Conservation (phyloP, 2,329 filamentous ascomycete genomes). For the Mollisia scopiformis region DNA sequence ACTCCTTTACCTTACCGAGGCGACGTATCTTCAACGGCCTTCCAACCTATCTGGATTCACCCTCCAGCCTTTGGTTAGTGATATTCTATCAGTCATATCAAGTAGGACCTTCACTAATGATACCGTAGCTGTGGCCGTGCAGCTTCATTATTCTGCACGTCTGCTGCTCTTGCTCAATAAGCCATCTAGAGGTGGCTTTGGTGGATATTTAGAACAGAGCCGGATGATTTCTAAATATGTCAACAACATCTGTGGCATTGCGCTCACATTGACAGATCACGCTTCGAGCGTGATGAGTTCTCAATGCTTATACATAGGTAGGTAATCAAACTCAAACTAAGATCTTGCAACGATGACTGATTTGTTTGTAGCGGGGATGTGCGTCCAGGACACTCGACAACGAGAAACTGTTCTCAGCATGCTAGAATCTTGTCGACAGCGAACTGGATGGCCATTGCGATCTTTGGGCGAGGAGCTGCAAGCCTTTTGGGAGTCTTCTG, state of each 20-base stretch:
- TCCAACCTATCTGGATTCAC: constrained; percentile 54
- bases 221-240: constrained; percentile 49
- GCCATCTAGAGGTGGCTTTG: constrained; percentile 51
- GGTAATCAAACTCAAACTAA: neutral
- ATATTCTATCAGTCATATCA: no score
- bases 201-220: constrained; percentile 49
- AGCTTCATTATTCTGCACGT: constrained; percentile 54
- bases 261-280: constrained; percentile 45
- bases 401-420: constrained; percentile 41
- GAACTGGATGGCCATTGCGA: constrained; percentile 45
- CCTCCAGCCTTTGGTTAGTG: constrained; percentile 49
- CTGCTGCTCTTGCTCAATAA: constrained; percentile 56
- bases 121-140: constrained; percentile 51
- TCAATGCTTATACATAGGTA: constrained; percentile 45
- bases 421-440: constrained; percentile 40
- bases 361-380: constrained; percentile 40
- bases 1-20: constrained; percentile 41
- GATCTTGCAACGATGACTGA: neutral
- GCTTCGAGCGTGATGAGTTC: constrained; percentile 47
- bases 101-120: no score
- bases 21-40: constrained; percentile 33
- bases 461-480: constrained; percentile 35
- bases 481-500: constrained; percentile 33
- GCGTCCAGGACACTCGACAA: constrained; percentile 42
- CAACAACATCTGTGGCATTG: constrained; percentile 52